These are phyloP conservation scores for Emericellopsis cladophorae DNA, from an alignment of 2,329 filamentous ascomycete genomes.

Conservation along the genomic window DNA sequence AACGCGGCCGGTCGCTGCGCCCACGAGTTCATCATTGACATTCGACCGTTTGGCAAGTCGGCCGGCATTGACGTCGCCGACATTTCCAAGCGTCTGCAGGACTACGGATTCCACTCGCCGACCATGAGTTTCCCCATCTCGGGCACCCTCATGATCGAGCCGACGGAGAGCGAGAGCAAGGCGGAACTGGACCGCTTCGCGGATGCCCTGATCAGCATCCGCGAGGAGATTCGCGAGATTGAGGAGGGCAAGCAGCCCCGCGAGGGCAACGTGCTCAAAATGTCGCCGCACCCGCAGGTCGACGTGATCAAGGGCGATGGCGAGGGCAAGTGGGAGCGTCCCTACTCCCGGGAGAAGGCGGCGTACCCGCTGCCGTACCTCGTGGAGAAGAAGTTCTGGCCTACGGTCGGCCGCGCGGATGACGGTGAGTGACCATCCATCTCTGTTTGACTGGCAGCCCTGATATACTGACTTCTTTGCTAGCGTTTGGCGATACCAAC, in stretches of 20 bases:
- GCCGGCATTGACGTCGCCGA: slow-evolving; percentile 85
- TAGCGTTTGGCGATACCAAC: slow-evolving; percentile 77
- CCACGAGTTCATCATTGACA: slow-evolving; percentile 94
- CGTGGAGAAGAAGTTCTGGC: slow-evolving; percentile 97
- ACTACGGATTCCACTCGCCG: slow-evolving; percentile 94
- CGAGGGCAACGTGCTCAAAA: slow-evolving; percentile 76
- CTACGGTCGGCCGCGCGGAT: slow-evolving; percentile 71
- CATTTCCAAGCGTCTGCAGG: slow-evolving; percentile 89
- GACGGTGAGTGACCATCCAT: slow-evolving; percentile 52
- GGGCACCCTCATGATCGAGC: slow-evolving; percentile 96
- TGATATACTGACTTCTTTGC: slow-evolving; percentile 1
- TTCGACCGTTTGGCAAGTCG: slow-evolving; percentile 70
- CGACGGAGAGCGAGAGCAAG: slow-evolving; percentile 86
- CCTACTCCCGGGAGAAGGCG: slow-evolving; percentile 69
- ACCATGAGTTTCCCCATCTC: slow-evolving; percentile 96
- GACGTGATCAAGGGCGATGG: slow-evolving; percentile 55
- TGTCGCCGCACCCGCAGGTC: slow-evolving; percentile 72
- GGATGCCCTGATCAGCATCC: slow-evolving; percentile 77
- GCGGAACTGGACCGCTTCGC: slow-evolving; percentile 90
- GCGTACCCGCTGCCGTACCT: slow-evolving; percentile 77
- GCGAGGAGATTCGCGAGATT: slow-evolving; percentile 66
- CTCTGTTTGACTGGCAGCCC: neutral
- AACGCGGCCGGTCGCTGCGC: slow-evolving; percentile 81
- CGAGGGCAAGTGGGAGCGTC: slow-evolving; percentile 59
- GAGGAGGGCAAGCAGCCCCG: slow-evolving; percentile 67